phyloP scores from a whole-genome alignment of 306 rosid genomes.

The Cajanus cajan region DNA sequence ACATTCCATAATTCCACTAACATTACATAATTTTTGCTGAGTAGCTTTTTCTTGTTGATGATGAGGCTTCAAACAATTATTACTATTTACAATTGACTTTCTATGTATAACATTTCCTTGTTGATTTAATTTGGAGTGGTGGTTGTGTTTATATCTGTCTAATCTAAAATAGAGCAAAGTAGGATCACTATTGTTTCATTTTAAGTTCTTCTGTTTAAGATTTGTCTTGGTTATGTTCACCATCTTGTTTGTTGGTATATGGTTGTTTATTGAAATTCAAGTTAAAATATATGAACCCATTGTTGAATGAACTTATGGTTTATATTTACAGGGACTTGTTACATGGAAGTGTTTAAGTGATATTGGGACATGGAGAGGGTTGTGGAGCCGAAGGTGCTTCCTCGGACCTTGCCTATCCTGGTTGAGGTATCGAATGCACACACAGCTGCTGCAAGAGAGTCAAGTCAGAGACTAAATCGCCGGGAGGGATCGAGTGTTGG shows the following conservation, averaged over 20 bases:
- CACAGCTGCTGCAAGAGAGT: slow-evolving; percentile 36
- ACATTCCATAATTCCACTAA: background rate
- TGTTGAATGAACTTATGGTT: slow-evolving; percentile 23
- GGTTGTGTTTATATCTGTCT: background rate
- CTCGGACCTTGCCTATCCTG: slow-evolving; percentile 47
- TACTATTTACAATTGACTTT: background rate
- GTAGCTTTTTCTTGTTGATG: background rate
- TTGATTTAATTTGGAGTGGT: slow-evolving; percentile 8
- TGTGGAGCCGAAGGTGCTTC: slow-evolving; percentile 64
- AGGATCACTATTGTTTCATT: background rate
- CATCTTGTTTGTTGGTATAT: background rate
- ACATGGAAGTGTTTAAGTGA: slow-evolving; percentile 29
- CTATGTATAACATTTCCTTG: background rate
- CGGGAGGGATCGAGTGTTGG: slow-evolving; percentile 41
- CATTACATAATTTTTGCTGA: background rate
- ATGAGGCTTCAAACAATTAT: background rate
- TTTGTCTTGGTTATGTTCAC: slow-evolving; percentile 4
- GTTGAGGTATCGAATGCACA: slow-evolving; percentile 46
- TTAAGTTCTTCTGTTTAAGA: background rate
- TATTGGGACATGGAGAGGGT: slow-evolving; percentile 69
- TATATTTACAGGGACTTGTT: slow-evolving; percentile 50
- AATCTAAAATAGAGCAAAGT: background rate
- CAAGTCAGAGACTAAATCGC: slow-evolving; percentile 31
- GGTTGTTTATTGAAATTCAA: slow-evolving; percentile 16
- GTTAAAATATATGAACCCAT: slow-evolving; percentile 3